A percentile compares a stretch with the other conserved stretches of the same genome.
Evolutionary conservation across 345 rosid genomes (phyloP).

Genomic region (Brassica napus): DNA sequence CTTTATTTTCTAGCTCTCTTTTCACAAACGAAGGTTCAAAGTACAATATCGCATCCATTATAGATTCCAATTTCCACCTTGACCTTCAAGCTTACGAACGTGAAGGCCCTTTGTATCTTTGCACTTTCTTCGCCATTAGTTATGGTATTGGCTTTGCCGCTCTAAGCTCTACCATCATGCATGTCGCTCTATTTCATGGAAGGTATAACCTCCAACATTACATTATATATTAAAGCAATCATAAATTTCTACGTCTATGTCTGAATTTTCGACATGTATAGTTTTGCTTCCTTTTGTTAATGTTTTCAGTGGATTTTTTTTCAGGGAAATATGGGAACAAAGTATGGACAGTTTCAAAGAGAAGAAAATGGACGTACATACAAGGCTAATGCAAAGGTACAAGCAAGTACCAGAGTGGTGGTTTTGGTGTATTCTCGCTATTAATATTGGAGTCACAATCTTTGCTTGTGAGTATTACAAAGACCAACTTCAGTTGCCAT

Average conservation of each 20-base stretch:
- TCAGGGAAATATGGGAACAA: slow-evolving; percentile 87
- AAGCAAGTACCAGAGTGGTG: slow-evolving; percentile 92
- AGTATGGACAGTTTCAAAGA: slow-evolving; percentile 73
- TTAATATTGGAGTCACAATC: slow-evolving; percentile 61
- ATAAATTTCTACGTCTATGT: not conserved
- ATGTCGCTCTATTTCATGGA: slow-evolving; percentile 89
- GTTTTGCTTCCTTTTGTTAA: not conserved
- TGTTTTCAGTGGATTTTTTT: not conserved
- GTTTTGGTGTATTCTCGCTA: slow-evolving; percentile 73
- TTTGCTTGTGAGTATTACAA: slow-evolving; percentile 86
- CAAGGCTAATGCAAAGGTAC: slow-evolving; percentile 74
- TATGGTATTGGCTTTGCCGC: slow-evolving; percentile 94
- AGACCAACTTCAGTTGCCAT: slow-evolving; percentile 87
- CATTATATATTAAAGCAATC: not conserved
- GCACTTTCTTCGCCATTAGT: slow-evolving; percentile 83
- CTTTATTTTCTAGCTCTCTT: slow-evolving; percentile 73
- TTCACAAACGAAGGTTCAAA: slow-evolving; percentile 69
- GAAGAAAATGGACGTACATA: slow-evolving; percentile 65
- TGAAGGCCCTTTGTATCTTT: slow-evolving; percentile 80
- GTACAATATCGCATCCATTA: slow-evolving; percentile 73
- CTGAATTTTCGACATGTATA: not conserved
- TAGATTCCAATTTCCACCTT: slow-evolving; percentile 72
- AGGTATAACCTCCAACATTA: slow-evolving; percentile 45
- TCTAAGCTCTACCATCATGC: slow-evolving; percentile 77
- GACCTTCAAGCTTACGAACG: slow-evolving; percentile 69